A percentile compares a stretch with the other conserved stretches of the same genome.
phyloP scores from a whole-genome alignment of 2,329 filamentous ascomycete species.

The Hypoxylon sp. region DNA sequence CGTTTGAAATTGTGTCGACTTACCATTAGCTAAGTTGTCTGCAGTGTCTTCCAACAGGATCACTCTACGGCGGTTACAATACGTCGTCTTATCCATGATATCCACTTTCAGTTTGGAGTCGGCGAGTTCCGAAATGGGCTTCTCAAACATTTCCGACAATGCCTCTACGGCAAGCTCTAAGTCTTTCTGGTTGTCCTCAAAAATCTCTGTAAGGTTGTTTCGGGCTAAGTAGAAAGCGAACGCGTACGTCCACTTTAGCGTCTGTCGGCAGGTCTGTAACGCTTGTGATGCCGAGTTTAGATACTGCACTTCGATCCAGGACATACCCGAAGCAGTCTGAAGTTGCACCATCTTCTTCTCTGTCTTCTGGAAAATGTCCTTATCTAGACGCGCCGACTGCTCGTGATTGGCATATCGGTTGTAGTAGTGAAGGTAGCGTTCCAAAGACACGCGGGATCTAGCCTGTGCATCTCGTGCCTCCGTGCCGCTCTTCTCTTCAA shows the following conservation, averaged over 20 bases:
- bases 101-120: conserved; percentile 94
- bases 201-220: conserved; percentile 97
- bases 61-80: conserved; percentile 92
- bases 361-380: conserved; percentile 94
- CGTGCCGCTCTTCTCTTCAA: conserved; percentile 92
- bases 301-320: conserved; percentile 99
- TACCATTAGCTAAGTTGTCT: conserved; percentile 90
- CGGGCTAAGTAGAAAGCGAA: conserved; percentile 98
- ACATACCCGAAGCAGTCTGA: conserved; percentile 93
- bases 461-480: conserved; percentile 94
- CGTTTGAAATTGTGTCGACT: conserved; percentile 52
- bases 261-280: conserved; percentile 96
- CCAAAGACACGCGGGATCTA: conserved; percentile 88
- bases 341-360: conserved; percentile 99
- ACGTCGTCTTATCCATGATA: conserved; percentile 98
- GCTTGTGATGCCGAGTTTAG: conserved; percentile 93
- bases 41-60: conserved; percentile 94
- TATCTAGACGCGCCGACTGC: conserved; percentile 95
- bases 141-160: conserved; percentile 99
- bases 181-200: conserved; percentile 99
- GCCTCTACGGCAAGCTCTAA: conserved; percentile 97
- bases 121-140: conserved; percentile 88
- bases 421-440: conserved; percentile 99
- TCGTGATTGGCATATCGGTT: conserved; percentile 99
- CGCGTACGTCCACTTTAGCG: conserved; percentile 98